phyloP scores from a whole-genome alignment of 75 land plant species.

The Larix kaempferi region DNA sequence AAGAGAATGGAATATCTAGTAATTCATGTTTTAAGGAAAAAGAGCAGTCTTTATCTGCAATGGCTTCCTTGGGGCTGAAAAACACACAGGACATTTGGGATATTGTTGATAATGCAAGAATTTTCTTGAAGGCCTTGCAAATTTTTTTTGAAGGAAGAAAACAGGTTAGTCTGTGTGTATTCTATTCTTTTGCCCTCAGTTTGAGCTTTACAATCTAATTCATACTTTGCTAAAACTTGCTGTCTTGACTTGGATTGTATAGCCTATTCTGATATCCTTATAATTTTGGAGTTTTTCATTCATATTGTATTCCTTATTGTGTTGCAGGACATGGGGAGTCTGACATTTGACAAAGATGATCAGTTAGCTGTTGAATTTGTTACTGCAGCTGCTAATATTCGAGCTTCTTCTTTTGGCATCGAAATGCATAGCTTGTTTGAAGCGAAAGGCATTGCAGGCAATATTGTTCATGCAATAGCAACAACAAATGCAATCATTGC shows the following conservation, averaged over 20 bases:
- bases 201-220: background rate
- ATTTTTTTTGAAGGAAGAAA: slow-evolving; percentile 61
- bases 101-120: slow-evolving; percentile 69
- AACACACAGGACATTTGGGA: slow-evolving; percentile 95
- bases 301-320: background rate
- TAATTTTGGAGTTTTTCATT: background rate
- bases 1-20: slow-evolving; percentile 41
- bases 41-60: slow-evolving; percentile 50
- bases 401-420: slow-evolving; percentile 96
- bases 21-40: slow-evolving; percentile 2
- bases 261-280: background rate
- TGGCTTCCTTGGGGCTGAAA: slow-evolving; percentile 77
- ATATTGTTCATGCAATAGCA: slow-evolving; percentile 99
- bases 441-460: slow-evolving; percentile 99
- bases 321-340: slow-evolving; percentile 83
- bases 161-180: slow-evolving; percentile 36
- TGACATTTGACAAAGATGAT: slow-evolving; percentile 96
- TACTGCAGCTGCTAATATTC: slow-evolving; percentile 96
- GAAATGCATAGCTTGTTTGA: slow-evolving; percentile 94
- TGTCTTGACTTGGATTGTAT: background rate
- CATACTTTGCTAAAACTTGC: background rate
- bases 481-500: slow-evolving; percentile 99
- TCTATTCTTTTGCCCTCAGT: slow-evolving; percentile 1
- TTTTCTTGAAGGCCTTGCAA: slow-evolving; percentile 76
- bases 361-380: slow-evolving; percentile 99